Evolutionary conservation across 495 filamentous ascomycete species (phyloP), one percentile per base, ranked within the genome.

Genomic region (Geopyxis carbonaria): DNA sequence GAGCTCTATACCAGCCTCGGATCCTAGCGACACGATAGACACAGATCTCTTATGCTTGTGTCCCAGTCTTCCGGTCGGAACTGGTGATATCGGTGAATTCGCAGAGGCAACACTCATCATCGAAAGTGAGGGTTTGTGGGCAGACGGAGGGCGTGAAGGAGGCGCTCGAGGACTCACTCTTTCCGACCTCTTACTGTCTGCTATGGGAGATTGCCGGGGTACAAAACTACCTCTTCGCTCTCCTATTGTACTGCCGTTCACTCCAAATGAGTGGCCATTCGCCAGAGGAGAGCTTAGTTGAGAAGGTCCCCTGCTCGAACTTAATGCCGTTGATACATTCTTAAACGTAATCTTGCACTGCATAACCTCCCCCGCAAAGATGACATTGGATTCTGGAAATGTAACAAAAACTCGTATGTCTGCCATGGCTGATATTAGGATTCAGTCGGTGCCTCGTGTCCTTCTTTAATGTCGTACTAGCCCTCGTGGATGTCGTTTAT

Each of bases 301-400:
- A 5, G 9, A 19, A 18, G 45, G 33, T 48, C 44, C 35, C 37
- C 39, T 46, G 31, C 42, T 33, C 29, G 27, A 13, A 25, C 20
- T 45, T 16, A 24, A 37, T 15, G 35, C 50, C 50, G 63, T 57
- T 16, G 80, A 72, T 43, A 85, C 69, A 55, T 97, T 97, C 61
- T 79, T 87, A 63, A 95, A 95, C 29, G 82, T 93, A 51, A 97
- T 94, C 36, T 72, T 83, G 60, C 89, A 93, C 61, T 86, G 78
- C 50, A 95, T 67, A 49, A 85, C 75, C 63, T 95, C 89, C 45
- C 91, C 91, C 22, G 91, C 81, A 59, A 93, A 95, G 45, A 97
- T 83, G 31, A 76, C 58, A 77, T 73, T 52, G 80, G 81, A 57
- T 78, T 80, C 82, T 78, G 52, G 51, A 24, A 56, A 95, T 61